Evolutionary conservation across 2,329 filamentous ascomycete genomes (phyloP), one percentile per base, ranked within the genome.

Genomic region (Onygenales sp.): DNA sequence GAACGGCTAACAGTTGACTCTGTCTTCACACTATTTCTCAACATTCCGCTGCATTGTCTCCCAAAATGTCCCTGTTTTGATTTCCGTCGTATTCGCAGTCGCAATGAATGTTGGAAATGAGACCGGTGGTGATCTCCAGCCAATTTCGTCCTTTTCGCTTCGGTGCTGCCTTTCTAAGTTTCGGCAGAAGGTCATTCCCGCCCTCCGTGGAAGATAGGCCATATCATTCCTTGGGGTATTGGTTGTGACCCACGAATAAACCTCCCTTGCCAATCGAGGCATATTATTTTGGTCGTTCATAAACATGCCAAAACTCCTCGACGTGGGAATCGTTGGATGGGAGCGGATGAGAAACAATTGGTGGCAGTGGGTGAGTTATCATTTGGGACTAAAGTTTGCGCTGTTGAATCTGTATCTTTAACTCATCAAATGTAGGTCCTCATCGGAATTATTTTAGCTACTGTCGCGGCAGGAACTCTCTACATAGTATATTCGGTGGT

Each of bases 281-380:
- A 39, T 39, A 39, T 39, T 39, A 39, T 10, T n/a, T 39, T n/a
- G 9, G 9, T 44, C 21, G 42, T 27, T 27, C 21, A 5, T 27
- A 27, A 27, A 14, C 17, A 68, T 69, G 66, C 57, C 57, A 8
- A 39, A 61, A 49, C 67, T 68, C 32, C 61, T 68, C 32, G 35
- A 60, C 10, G 62, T 65, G 43, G 54, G 58, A 17, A 57, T 65
- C 43, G 56, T 71, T n/a, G 64, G 64, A 50, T 72, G 70, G 68
- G 52, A 59, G 45, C 48, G 58, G 10, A 69, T 73, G 66, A 68
- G 60, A 50, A 51, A 59, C 6, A 58, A 71, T 55, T 74, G 71
- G 72, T 74, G 71, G 72, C 69, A 73, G 56, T 68, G 65, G 64
- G 72, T 74, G 61, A 55, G 66, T 65, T 32, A 45, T 35, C 17